Base-by-base conservation (phyloP, 352 stramenopile species). In the Phytophthora ramorum region DNA sequence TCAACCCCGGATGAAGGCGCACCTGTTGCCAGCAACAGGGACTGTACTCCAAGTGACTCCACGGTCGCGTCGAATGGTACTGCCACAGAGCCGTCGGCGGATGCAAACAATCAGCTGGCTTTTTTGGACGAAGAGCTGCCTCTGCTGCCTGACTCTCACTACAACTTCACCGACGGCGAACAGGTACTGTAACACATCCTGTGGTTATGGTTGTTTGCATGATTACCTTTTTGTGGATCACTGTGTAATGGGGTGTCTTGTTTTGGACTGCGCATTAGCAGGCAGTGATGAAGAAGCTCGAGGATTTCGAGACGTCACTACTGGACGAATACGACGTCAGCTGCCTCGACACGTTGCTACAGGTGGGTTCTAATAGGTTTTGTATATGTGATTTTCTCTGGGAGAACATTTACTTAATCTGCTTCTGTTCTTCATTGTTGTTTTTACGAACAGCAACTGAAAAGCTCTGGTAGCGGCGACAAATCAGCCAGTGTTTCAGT, bases 241-340 rank as follows among this genome's bases (percentile, higher is more conserved):
- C 67, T 41, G 22, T 76, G 38, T 72, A 64, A 77, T 76, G 38
- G 34, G 16, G 48, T 66, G 41, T 65, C 34, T 64, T 45, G 57
- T 73, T 41, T 51, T 80, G 48, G 63, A 58, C 58, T 68, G 61
- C 52, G 38, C 45, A 71, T 64, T 79, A 90, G 81, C 79, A 96
- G 75, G 70, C 89, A 63, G 88, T 96, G 47, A 94, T 96, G 85
- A 90, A 90, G 71, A 93, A 91, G 59, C 73, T 96, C 38, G 88
- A 96, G 46, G 88, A 96, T 69, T 93, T 96, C 65, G 88, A 96
- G 58, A 83, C 86, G 45, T 94, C 86, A n/a, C 60, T 96, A 41
- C 70, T 96, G 28, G 83, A 96, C 46, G 88, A 96, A 58, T 96
- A 96, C 74, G 88, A 96, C 41, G 88, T 94, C 2, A 81, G 74